Evolutionary conservation across 768 basidiomycete species (phyloP), one percentile per base, ranked within the genome.

Genomic region (Trametopsis cervina): DNA sequence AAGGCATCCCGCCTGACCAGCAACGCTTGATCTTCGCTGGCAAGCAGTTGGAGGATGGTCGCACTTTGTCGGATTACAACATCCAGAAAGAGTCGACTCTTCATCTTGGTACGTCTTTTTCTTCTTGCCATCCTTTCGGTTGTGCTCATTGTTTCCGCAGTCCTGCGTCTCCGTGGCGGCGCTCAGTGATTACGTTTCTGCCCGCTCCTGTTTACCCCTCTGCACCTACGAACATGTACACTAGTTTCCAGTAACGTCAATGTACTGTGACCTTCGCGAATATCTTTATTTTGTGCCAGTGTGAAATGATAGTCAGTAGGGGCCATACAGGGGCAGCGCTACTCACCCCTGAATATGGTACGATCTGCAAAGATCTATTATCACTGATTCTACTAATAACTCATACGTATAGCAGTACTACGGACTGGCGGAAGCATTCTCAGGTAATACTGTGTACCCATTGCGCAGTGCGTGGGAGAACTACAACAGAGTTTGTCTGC

Each of bases 1-100:
- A 87, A 52, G 87, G 86, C 0, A 89, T 88, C 24, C 85, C 85
- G 29, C 83, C 86, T 2, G 85, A 92, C 56, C 89, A 93, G 60
- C 92, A 94, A 59, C 85, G 91, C 38, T 70, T 93, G 40, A 91
- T 88, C 63, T 95, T 94, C 55, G 92, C 92, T 39, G 93, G 92
- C 40, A 95, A 95, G 72, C 92, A 95, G 60, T 70, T 94, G 10
- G 93, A 95, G 64, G 93, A 96, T 48, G 93, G 93, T 2, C 85
- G 93, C 41, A 96, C 92, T 0, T 75, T 93, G 3, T 71, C 73
- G 54, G 83, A 87, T 46, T 86, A 86, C 61, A 85, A 87, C 63
- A 88, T 86, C 27, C 85, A 87, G 75, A 83, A 88, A 69, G 85
- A 86, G 64, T 81, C 80, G 0, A 86, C 84, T 0, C 78, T 85